These are phyloP conservation scores for Chloropicon primus DNA, from an alignment of 139 green algal species.

Conservation along the genomic window DNA sequence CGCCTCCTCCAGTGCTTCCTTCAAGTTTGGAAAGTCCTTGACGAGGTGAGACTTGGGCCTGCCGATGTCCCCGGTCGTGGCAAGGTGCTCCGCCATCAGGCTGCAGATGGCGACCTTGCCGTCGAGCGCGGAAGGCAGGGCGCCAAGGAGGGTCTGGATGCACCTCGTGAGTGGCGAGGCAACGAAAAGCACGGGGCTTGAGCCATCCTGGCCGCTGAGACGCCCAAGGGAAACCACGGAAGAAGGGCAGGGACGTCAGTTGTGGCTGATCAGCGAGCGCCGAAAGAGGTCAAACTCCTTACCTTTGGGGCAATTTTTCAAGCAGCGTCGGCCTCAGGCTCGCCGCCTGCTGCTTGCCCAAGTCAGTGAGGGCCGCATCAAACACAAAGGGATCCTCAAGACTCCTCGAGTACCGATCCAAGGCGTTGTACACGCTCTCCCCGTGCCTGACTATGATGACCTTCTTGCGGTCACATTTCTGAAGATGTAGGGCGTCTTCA, in stretches of 20 bases:
- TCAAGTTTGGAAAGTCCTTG: constrained; percentile 27
- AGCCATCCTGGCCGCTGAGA: no score
- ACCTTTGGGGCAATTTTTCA: no score
- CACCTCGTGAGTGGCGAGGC: constrained; percentile 41
- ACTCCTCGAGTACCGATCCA: constrained; percentile 6
- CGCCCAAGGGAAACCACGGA: no score
- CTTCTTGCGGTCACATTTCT: constrained; percentile 27
- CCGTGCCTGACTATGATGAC: constrained; percentile 44
- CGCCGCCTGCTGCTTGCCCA: constrained; percentile 29
- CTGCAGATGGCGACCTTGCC: constrained; percentile 15
- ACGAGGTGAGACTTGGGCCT: constrained; percentile 24
- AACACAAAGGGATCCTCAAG: constrained; percentile 50
- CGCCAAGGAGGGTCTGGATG: constrained; percentile 44
- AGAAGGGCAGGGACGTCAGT: no score
- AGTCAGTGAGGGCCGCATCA: constrained; percentile 43
- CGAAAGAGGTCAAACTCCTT: no score
- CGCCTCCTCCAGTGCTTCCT: constrained; percentile 12
- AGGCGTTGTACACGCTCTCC: constrained; percentile 44
- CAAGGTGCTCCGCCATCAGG: constrained; percentile 34
- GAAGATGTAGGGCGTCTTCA: constrained; percentile 25
- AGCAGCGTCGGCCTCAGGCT: background rate
- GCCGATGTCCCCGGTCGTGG: constrained; percentile 49
- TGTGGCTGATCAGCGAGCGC: no score
- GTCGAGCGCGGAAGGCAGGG: background rate
- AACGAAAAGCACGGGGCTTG: constrained; percentile 51